phyloP scores from a whole-genome alignment of 768 basidiomycete genomes.

The Mrakia frigida region DNA sequence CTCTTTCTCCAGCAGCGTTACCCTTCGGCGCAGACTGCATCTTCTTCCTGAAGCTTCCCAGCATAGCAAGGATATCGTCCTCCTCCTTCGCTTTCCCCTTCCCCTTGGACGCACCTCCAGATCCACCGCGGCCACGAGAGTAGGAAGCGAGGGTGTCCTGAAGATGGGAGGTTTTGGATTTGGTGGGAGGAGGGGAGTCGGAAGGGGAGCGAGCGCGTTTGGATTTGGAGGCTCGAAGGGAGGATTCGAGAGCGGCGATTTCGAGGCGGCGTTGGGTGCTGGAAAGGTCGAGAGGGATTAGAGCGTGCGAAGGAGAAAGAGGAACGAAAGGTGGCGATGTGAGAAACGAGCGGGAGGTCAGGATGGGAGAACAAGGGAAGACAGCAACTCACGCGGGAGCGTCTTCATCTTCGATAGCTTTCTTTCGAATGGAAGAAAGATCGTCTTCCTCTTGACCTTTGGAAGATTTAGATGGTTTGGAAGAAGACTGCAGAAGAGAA shows the following conservation, averaged over 20 bases:
- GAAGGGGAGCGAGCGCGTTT: conserved; percentile 52
- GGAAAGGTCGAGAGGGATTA: not conserved
- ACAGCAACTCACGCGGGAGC: conserved; percentile 20
- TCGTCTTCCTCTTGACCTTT: conserved; percentile 19
- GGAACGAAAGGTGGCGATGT: not conserved
- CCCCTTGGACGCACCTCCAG: not conserved
- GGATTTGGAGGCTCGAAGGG: conserved; percentile 71
- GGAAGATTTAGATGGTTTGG: not conserved
- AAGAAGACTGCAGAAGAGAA: not conserved
- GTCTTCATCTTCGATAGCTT: conserved; percentile 28
- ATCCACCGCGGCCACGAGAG: conserved; percentile 1
- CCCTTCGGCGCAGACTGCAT: conserved; percentile 14
- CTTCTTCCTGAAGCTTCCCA: conserved; percentile 25
- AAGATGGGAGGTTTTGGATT: conserved; percentile 50
- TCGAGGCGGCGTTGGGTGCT: conserved; percentile 55
- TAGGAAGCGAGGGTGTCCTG: conserved; percentile 26
- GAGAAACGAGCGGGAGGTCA: not conserved
- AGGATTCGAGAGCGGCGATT: conserved; percentile 64
- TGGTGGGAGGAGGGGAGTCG: conserved; percentile 47
- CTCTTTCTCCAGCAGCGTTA: not conserved
- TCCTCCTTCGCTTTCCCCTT: conserved; percentile 27
- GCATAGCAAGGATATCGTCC: conserved; percentile 25
- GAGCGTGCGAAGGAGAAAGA: not conserved
- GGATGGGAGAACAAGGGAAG: not conserved
- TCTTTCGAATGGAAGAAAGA: conserved; percentile 23